Percentiles rank a stretch among this genome's conserved stretches.
Evolutionary conservation across 2,329 filamentous ascomycete species (phyloP).

Genomic region (Xylaria sp.): DNA sequence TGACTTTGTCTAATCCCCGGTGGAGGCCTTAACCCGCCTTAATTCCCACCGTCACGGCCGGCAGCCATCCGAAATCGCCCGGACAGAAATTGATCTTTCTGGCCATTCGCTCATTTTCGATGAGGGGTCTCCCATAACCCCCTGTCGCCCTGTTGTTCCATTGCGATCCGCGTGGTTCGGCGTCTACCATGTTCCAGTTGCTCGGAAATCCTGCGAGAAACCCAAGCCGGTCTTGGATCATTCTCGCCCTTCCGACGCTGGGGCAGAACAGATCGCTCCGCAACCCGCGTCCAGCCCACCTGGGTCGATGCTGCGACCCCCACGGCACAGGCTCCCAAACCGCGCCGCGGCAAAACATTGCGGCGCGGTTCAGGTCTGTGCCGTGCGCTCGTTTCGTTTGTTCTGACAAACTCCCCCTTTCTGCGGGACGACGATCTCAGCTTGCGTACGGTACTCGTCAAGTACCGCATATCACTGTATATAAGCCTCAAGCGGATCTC

Average conservation of each 20-base stretch:
- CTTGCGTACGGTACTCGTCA: background rate
- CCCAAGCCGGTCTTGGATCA: constrained; percentile 42
- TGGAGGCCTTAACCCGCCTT: background rate
- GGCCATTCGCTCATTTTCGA: constrained; percentile 23
- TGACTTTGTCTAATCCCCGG: constrained; percentile 14
- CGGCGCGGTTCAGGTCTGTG: constrained; percentile 9
- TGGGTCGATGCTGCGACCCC: constrained; percentile 53
- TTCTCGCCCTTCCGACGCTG: constrained; percentile 8
- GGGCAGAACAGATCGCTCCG: constrained; percentile 12
- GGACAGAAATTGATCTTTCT: constrained; percentile 15
- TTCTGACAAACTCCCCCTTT: constrained; percentile 18
- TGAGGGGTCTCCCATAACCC: background rate
- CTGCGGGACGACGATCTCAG: constrained; percentile 10
- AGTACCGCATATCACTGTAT: constrained; percentile 2
- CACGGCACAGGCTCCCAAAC: constrained; percentile 28
- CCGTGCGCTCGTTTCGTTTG: constrained; percentile 32
- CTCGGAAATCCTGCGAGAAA: constrained; percentile 16
- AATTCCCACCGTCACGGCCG: constrained; percentile 1
- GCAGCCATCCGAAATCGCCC: constrained; percentile 14
- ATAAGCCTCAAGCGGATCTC: constrained; percentile 4
- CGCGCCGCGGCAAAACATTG: background rate
- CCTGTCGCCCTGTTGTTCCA: constrained; percentile 28
- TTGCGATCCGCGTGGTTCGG: constrained; percentile 32
- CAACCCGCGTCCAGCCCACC: constrained; percentile 34
- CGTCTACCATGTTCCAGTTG: constrained; percentile 14